phyloP scores from a whole-genome alignment of 23 red algal species.

The Gracilaria domingensis region DNA sequence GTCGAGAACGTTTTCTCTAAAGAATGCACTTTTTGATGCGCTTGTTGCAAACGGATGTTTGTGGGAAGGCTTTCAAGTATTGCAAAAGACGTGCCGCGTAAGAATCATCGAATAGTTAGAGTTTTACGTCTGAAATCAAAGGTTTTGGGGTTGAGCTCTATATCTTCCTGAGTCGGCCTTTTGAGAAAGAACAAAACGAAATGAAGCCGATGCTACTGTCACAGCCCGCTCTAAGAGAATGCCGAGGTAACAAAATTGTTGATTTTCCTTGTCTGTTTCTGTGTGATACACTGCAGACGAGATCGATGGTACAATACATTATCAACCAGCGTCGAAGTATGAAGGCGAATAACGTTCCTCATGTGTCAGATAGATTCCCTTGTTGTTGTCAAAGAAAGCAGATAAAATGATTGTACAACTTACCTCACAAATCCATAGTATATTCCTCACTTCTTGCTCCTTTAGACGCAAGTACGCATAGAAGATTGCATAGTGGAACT shows the following conservation, averaged over 20 bases:
- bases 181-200: slow-evolving; percentile 13
- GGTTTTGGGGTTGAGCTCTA: neutral
- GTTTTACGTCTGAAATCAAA: slow-evolving; percentile 32
- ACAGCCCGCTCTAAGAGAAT: slow-evolving; percentile 42
- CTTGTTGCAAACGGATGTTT: neutral
- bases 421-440: slow-evolving; percentile 87
- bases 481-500: slow-evolving; percentile 99
- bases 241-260: slow-evolving; percentile 77
- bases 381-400: neutral
- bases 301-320: neutral
- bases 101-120: slow-evolving; percentile 38
- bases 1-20: neutral
- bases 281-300: slow-evolving; percentile 84
- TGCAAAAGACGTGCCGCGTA: neutral
- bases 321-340: neutral
- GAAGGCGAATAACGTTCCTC: neutral
- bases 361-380: neutral
- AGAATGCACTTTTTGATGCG: neutral
- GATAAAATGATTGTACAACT: neutral
- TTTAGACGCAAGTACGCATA: slow-evolving; percentile 94
- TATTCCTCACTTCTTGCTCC: slow-evolving; percentile 98
- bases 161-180: slow-evolving; percentile 10
- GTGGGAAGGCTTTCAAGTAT: neutral
- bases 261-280: slow-evolving; percentile 89
- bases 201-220: neutral